Evolutionary conservation across 2,329 filamentous ascomycete genomes (phyloP).

Genomic region (Ceratocystis destructans): DNA sequence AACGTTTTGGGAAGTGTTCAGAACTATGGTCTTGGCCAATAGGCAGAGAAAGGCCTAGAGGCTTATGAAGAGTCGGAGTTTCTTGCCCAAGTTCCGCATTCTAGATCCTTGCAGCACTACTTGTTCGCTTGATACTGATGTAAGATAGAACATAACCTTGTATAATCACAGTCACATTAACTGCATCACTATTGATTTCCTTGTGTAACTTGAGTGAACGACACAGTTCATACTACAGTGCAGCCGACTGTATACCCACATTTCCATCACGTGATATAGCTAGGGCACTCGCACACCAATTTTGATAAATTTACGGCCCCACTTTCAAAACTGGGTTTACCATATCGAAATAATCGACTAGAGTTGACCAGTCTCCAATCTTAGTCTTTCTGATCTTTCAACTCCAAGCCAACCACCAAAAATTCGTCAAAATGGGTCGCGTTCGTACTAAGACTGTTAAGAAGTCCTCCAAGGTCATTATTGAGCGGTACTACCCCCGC

Average conservation of each 20-base stretch:
- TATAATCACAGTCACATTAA: conserved; percentile 15
- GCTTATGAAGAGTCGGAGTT: background rate
- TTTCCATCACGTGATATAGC: conserved; percentile 2
- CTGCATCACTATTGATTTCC: too few relatives aligned
- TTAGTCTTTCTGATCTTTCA: conserved; percentile 9
- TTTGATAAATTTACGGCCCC: background rate
- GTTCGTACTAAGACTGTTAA: conserved; percentile 58
- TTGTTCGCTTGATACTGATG: conserved; percentile 4
- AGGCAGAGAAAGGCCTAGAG: background rate
- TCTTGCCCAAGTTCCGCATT: conserved; percentile 2
- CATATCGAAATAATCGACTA: conserved; percentile 13
- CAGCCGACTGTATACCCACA: background rate
- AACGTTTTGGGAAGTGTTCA: conserved; percentile 27
- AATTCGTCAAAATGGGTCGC: conserved; percentile 52
- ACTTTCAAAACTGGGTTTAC: background rate
- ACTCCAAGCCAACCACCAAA: conserved; percentile 29
- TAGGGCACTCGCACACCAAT: conserved; percentile 15
- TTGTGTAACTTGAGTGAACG: background rate
- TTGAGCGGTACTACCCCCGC: conserved; percentile 96
- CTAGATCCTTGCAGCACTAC: background rate
- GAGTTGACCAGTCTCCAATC: background rate
- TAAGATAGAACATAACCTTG: conserved; percentile 19
- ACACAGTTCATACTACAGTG: background rate
- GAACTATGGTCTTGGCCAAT: conserved; percentile 29
- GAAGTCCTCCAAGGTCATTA: conserved; percentile 96